Percentiles rank a stretch among this genome's conserved stretches.
phyloP scores from a whole-genome alignment of 2,329 filamentous ascomycete species.

The Epichloe typhina region DNA sequence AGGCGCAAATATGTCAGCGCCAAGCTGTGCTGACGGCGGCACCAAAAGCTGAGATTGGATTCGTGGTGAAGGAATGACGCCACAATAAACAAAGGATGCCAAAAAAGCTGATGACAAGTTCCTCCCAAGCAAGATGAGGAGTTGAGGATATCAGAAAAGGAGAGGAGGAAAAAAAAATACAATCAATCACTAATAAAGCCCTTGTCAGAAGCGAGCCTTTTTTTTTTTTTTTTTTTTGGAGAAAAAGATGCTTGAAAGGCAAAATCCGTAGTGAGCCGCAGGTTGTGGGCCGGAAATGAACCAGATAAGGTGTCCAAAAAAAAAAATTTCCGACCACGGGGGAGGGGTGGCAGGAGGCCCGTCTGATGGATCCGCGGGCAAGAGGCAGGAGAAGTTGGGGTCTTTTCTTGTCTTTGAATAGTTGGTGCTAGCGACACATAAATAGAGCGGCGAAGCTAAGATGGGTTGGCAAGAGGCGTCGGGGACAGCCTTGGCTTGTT shows the following conservation, averaged over 20 bases:
- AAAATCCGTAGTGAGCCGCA: not conserved
- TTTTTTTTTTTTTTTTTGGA: not conserved
- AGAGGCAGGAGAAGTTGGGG: not conserved
- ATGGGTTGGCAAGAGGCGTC: slow-evolving; percentile 1
- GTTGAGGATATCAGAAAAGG: not conserved
- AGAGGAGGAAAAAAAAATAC: not conserved
- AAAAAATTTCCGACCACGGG: not conserved
- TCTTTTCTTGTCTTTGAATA: not conserved
- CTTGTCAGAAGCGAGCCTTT: not conserved
- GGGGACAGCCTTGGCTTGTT: slow-evolving; percentile 1
- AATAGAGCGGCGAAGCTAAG: not conserved
- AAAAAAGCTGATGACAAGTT: not conserved
- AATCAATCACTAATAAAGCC: not conserved
- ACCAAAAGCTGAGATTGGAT: not conserved
- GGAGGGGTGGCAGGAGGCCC: too few relatives aligned
- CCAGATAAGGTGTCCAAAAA: not conserved
- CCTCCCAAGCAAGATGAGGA: not conserved
- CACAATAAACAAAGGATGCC: not conserved
- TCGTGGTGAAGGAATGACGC: not conserved
- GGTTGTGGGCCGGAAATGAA: not conserved
- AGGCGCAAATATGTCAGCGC: not conserved
- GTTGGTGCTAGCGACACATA: not conserved
- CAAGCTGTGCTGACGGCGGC: not conserved
- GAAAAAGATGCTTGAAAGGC: not conserved
- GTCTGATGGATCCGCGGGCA: too few relatives aligned